Evolutionary conservation across 2,329 filamentous ascomycete species (phyloP).

Genomic region (Macroventuria anomochaeta): DNA sequence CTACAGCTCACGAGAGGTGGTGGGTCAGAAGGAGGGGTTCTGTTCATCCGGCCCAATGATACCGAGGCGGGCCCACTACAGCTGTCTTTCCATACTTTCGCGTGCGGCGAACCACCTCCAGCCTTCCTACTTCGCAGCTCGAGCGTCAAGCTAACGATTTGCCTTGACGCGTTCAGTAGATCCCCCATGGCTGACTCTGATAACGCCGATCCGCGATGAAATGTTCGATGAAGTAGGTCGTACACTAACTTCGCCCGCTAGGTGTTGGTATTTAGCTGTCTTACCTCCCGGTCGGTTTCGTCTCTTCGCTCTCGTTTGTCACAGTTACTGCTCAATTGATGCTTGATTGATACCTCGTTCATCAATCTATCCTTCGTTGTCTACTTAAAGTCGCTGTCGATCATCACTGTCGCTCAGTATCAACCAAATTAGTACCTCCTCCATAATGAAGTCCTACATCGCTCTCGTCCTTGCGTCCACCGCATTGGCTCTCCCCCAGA

Average conservation of each 20-base stretch:
- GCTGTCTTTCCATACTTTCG: conserved; percentile 13
- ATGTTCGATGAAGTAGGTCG: conserved; percentile 33
- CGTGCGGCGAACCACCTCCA: conserved; percentile 24
- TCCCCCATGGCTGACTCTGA: conserved; percentile 27
- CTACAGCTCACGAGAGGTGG: conserved; percentile 17
- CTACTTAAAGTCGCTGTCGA: conserved; percentile 13
- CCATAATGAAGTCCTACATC: conserved; percentile 42
- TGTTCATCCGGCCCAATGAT: conserved; percentile 31
- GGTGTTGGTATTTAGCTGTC: conserved; percentile 40
- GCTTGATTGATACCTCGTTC: conserved; percentile 48
- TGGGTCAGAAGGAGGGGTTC: conserved; percentile 34
- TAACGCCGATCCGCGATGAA: conserved; percentile 28
- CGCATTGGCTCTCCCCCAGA: conserved; percentile 36
- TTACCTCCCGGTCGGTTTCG: conserved; percentile 23
- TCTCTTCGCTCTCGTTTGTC: conserved; percentile 37
- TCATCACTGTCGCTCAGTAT: conserved; percentile 19
- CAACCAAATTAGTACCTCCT: conserved; percentile 12
- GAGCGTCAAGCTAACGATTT: conserved; percentile 31
- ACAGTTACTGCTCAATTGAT: conserved; percentile 28
- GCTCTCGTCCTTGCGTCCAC: conserved; percentile 39
- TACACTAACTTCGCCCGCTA: conserved; percentile 20
- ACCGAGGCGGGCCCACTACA: conserved; percentile 16
- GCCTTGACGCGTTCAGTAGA: conserved; percentile 41
- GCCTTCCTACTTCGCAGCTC: conserved; percentile 30
- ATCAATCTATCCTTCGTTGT: conserved; percentile 42